Percentiles rank a stretch among this genome's conserved stretches.
Conservation (phyloP, 345 rosid genomes). For the Camelina sativa region DNA sequence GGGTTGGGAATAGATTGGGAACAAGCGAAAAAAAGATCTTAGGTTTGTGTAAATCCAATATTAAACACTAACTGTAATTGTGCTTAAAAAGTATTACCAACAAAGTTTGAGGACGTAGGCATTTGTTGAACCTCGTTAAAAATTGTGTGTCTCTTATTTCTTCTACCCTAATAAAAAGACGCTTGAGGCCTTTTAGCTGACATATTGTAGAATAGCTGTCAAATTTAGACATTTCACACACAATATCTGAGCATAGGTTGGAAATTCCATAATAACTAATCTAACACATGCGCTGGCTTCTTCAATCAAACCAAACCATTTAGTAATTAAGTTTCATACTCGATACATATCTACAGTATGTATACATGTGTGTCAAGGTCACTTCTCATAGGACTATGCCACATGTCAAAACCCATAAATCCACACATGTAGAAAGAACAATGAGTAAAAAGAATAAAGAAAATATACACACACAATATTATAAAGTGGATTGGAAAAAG, state of each 20-base stretch:
- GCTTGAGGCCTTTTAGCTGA: neutral
- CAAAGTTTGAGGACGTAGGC: too few species aligned
- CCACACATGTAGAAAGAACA: conserved; percentile 30
- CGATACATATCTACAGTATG: too few species aligned
- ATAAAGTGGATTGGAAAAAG: conserved; percentile 26
- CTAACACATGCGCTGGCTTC: neutral
- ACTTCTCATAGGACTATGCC: conserved; percentile 18
- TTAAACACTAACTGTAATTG: too few species aligned
- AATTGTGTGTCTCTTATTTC: too few species aligned
- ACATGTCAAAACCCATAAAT: conserved; percentile 21
- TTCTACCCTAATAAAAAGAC: too few species aligned
- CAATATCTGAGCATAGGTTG: too few species aligned
- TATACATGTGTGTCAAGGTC: neutral
- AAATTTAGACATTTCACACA: neutral
- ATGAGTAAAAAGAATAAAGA: neutral
- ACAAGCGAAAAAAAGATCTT: too few species aligned
- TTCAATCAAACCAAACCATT: conserved; percentile 2
- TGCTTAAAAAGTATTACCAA: too few species aligned
- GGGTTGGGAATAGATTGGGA: too few species aligned
- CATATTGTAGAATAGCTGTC: neutral
- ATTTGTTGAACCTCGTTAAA: too few species aligned
- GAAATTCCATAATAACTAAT: too few species aligned
- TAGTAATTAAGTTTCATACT: neutral
- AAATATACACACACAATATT: neutral
- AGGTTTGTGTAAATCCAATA: too few species aligned